Percentiles rank a stretch among this genome's conserved stretches.
These are phyloP conservation scores for Orbilia javanica DNA, from an alignment of 2,329 filamentous ascomycete genomes.

Conservation along the genomic window DNA sequence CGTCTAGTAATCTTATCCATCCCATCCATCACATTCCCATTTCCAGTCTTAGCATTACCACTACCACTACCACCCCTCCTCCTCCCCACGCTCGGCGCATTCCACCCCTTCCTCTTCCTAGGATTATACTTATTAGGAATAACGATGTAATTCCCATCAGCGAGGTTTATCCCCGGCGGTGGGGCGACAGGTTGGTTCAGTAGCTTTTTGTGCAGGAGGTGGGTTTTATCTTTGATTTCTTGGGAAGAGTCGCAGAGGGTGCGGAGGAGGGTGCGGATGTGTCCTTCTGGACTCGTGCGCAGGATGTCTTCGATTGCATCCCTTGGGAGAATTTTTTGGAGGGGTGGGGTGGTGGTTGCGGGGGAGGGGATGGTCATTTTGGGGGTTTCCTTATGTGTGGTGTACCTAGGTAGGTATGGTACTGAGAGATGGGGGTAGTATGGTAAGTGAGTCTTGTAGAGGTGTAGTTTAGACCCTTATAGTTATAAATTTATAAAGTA, in stretches of 20 bases:
- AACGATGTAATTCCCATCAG: not conserved
- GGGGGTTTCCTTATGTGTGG: no score
- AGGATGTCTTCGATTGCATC: slow-evolving; percentile 38
- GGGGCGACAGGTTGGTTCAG: not conserved
- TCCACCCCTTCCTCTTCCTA: not conserved
- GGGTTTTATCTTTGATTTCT: slow-evolving; percentile 20
- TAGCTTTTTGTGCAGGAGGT: slow-evolving; percentile 11
- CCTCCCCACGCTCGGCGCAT: not conserved
- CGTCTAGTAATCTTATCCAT: not conserved
- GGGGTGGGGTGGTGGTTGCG: not conserved
- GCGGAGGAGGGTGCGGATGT: slow-evolving; percentile 44
- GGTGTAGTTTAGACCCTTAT: no score
- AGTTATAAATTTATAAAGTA: no score
- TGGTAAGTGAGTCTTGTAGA: no score
- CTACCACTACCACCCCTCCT: not conserved
- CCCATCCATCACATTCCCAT: no score
- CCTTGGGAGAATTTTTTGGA: not conserved
- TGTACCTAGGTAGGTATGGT: no score
- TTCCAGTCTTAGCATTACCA: no score
- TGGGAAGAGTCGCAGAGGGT: slow-evolving; percentile 34
- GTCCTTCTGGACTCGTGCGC: slow-evolving; percentile 23
- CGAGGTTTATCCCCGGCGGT: not conserved
- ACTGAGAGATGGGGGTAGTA: no score
- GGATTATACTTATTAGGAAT: not conserved
- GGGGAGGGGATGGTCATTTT: no score